Percentiles rank a stretch among this genome's conserved stretches.
Evolutionary conservation across 495 filamentous ascomycete species (phyloP).

Genomic region (Sordaria brevicollis): DNA sequence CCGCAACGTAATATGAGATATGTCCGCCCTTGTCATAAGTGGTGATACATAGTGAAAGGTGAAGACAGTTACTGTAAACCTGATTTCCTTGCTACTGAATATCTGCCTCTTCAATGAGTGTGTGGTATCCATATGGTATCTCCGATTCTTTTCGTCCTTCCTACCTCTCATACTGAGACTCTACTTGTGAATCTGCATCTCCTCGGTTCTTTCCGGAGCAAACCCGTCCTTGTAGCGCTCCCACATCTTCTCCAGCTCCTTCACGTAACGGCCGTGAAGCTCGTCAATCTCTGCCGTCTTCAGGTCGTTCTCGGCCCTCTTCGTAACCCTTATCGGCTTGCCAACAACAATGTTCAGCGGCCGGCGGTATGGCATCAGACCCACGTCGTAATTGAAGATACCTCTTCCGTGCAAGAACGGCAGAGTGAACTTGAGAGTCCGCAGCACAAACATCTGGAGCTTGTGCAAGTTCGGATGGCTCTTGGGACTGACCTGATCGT

Average conservation of each 20-base stretch:
- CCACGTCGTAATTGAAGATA: slow-evolving; percentile 96
- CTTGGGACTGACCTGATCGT: slow-evolving; percentile 69
- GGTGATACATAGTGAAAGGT: background rate
- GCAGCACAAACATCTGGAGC: slow-evolving; percentile 72
- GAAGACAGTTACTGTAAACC: too few relatives aligned
- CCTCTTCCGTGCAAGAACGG: slow-evolving; percentile 84
- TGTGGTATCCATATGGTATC: background rate
- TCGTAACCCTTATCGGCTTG: slow-evolving; percentile 56
- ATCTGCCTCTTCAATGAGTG: background rate
- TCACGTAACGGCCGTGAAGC: slow-evolving; percentile 67
- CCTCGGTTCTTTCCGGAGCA: slow-evolving; percentile 56
- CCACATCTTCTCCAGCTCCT: slow-evolving; percentile 75
- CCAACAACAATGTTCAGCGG: slow-evolving; percentile 86
- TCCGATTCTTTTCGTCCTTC: background rate
- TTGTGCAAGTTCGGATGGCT: slow-evolving; percentile 63
- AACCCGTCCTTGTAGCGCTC: slow-evolving; percentile 81
- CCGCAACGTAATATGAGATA: background rate
- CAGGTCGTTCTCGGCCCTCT: slow-evolving; percentile 30
- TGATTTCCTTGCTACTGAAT: background rate
- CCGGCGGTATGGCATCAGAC: slow-evolving; percentile 83
- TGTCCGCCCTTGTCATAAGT: background rate
- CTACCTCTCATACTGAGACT: background rate
- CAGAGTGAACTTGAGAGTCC: slow-evolving; percentile 81
- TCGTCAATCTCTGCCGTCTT: slow-evolving; percentile 66
- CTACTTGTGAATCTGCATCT: slow-evolving; percentile 70